Conservation (phyloP, 2,329 filamentous ascomycete genomes). For the Dactylella cylindrospora region DNA sequence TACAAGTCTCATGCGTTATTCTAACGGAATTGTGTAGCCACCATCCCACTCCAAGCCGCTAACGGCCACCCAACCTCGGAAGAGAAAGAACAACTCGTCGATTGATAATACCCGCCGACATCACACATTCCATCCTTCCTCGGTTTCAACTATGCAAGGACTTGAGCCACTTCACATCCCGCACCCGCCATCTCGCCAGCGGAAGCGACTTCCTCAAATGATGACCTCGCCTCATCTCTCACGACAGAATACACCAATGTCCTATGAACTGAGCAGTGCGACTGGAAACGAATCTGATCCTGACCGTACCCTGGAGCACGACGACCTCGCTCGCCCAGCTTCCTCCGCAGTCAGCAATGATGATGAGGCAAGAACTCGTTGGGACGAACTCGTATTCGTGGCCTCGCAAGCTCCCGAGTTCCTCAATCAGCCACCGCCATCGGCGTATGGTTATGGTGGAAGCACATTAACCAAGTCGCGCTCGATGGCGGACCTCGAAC, state of each 20-base stretch:
- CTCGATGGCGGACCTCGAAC: constrained; percentile 43
- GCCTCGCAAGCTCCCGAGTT: constrained; percentile 42
- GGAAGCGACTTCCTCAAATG: constrained; percentile 41
- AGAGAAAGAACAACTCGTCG: constrained; percentile 41
- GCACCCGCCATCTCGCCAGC: constrained; percentile 39
- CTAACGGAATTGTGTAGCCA: constrained; percentile 7
- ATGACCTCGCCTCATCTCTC: constrained; percentile 41
- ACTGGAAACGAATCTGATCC: constrained; percentile 42
- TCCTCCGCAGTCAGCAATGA: constrained; percentile 39
- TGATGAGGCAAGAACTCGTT: constrained; percentile 35
- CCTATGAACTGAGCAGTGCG: constrained; percentile 40
- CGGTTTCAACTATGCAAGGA: constrained; percentile 36
- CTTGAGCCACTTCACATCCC: constrained; percentile 42
- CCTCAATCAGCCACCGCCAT: constrained; percentile 37
- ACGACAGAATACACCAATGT: constrained; percentile 39
- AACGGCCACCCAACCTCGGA: constrained; percentile 24
- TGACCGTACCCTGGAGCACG: constrained; percentile 41
- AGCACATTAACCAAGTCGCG: constrained; percentile 42
- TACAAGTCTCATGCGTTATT: background rate
- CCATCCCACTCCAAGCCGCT: constrained; percentile 28
- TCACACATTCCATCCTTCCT: constrained; percentile 42
- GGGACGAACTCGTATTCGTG: constrained; percentile 42
- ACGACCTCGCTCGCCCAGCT: constrained; percentile 32
- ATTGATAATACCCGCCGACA: constrained; percentile 42
- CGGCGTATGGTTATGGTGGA: constrained; percentile 37